Conservation (phyloP, 2,329 filamentous ascomycete species). For the Thielaviopsis cerberus region DNA sequence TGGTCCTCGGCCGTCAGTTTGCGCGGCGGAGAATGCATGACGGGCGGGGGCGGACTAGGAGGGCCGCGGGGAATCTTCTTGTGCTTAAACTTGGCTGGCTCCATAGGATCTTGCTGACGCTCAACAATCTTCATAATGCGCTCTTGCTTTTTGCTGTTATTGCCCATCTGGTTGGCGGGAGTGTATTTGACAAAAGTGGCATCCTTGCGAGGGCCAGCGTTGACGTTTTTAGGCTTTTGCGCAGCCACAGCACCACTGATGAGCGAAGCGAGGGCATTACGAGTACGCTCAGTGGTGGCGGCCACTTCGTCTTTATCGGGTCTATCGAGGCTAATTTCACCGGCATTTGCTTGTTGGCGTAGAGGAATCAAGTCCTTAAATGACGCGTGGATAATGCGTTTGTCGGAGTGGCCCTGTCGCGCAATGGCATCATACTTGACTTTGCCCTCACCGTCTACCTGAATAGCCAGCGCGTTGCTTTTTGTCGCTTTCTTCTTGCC, state of each 20-base stretch:
- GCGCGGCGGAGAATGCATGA: conserved; percentile 85
- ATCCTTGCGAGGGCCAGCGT: conserved; percentile 59
- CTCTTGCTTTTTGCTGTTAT: conserved; percentile 68
- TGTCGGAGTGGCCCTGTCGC: conserved; percentile 66
- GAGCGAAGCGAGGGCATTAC: conserved; percentile 63
- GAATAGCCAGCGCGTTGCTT: conserved; percentile 79
- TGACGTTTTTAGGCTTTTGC: conserved; percentile 91
- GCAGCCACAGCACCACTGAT: conserved; percentile 74
- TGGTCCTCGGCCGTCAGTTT: conserved; percentile 95
- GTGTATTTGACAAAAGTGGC: conserved; percentile 92
- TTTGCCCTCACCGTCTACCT: conserved; percentile 79
- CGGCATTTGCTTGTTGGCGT: conserved; percentile 77
- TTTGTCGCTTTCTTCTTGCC: conserved; percentile 55
- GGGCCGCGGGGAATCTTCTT: conserved; percentile 93
- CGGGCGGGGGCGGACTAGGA: conserved; percentile 76
- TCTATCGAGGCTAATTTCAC: conserved; percentile 71
- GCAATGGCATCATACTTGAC: conserved; percentile 95
- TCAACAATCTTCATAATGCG: conserved; percentile 98
- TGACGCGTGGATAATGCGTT: conserved; percentile 74
- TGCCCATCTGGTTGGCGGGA: conserved; percentile 91
- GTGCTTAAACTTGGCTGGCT: conserved; percentile 95
- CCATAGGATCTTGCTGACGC: conserved; percentile 82
- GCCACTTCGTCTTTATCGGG: conserved; percentile 72
- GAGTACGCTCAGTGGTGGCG: conserved; percentile 72
- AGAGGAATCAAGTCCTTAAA: conserved; percentile 95